Evolutionary conservation across 129 eudicot species (phyloP).

Genomic region (Arctium minus): DNA sequence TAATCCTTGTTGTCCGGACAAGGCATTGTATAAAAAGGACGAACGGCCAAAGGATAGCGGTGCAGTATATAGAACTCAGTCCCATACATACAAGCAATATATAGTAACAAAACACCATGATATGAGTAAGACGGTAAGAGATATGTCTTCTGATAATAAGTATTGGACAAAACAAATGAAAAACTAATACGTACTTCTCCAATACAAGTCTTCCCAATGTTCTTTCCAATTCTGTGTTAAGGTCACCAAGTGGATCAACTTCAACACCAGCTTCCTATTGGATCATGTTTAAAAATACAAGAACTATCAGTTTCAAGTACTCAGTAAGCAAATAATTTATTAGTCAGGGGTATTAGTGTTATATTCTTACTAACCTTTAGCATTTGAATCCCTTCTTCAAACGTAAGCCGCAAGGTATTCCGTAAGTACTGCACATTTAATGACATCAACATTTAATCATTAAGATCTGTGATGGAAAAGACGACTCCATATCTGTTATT

Average conservation of each 20-base stretch:
- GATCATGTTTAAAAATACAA: constrained; percentile 2
- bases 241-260: constrained; percentile 88
- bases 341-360: too few species aligned
- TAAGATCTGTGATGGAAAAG: neutral
- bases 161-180: neutral
- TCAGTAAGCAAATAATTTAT: too few species aligned
- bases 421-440: constrained; percentile 62
- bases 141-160: neutral
- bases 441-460: constrained; percentile 7
- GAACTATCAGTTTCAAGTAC: too few species aligned
- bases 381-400: constrained; percentile 90
- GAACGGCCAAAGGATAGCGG: constrained; percentile 77
- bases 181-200: constrained; percentile 47
- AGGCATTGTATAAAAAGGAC: constrained; percentile 98
- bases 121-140: neutral
- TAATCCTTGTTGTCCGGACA: constrained; percentile 52
- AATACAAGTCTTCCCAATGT: constrained; percentile 74
- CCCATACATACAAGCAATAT: constrained; percentile 45
- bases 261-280: constrained; percentile 88
- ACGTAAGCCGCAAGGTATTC: constrained; percentile 68
- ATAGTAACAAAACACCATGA: neutral
- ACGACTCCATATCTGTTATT: neutral
- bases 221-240: constrained; percentile 83
- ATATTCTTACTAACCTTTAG: constrained; percentile 50
- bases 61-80: constrained; percentile 91